A percentile compares a stretch with the other conserved stretches of the same genome.
phyloP scores from a whole-genome alignment of 768 basidiomycete genomes.

The Kwoniella dejecticola region DNA sequence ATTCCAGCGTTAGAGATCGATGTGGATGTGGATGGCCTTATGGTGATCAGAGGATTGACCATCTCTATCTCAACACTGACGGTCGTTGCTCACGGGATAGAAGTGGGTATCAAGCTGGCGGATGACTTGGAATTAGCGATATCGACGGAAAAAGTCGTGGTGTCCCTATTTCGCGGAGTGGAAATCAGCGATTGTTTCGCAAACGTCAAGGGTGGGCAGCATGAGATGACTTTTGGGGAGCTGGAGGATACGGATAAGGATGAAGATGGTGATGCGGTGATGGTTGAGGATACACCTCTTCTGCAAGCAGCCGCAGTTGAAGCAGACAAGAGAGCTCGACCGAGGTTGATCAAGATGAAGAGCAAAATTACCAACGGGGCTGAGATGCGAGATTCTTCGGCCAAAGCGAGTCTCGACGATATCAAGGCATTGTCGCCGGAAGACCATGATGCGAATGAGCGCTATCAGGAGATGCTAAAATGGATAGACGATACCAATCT shows the following conservation, averaged over 20 bases:
- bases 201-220: conserved; percentile 24
- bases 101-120: conserved; percentile 31
- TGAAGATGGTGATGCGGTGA: conserved; percentile 28
- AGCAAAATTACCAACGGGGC: conserved; percentile 19
- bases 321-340: not conserved
- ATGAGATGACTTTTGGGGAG: conserved; percentile 30
- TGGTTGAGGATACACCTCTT: conserved; percentile 26
- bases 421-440: conserved; percentile 20
- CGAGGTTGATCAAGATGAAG: conserved; percentile 23
- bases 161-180: conserved; percentile 17
- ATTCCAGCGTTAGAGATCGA: conserved; percentile 32
- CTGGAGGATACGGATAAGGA: conserved; percentile 11
- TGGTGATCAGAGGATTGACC: conserved; percentile 27
- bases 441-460: conserved; percentile 13
- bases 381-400: conserved; percentile 7
- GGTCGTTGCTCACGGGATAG: conserved; percentile 24
- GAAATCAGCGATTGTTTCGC: conserved; percentile 29
- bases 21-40: conserved; percentile 33
- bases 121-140: conserved; percentile 32
- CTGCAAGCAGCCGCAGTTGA: conserved; percentile 17
- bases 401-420: not conserved
- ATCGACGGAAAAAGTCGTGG: conserved; percentile 17
- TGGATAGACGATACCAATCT: conserved; percentile 20
- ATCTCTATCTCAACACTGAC: conserved; percentile 25
- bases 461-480: conserved; percentile 16